These are phyloP conservation scores for Pseudogymnoascus destructans DNA, from an alignment of 2,329 filamentous ascomycete genomes.

Conservation along the genomic window DNA sequence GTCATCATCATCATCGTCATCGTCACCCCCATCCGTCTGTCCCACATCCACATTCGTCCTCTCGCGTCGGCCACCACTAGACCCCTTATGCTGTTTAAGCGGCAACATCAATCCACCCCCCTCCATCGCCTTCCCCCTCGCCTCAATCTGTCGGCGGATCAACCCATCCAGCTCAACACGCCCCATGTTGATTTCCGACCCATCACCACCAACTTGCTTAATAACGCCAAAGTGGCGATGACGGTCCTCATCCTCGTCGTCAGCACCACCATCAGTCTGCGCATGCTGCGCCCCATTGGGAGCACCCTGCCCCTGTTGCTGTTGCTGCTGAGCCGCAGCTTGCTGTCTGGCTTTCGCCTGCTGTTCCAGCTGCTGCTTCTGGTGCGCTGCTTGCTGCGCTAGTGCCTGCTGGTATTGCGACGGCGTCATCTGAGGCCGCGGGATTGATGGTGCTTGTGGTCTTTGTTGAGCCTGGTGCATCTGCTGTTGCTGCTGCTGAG, in stretches of 20 bases:
- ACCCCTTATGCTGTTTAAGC: slow-evolving; percentile 32
- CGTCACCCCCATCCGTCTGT: slow-evolving; percentile 42
- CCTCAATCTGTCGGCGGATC: slow-evolving; percentile 55
- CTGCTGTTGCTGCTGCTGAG: slow-evolving; percentile 19
- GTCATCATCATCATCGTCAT: slow-evolving; percentile 47
- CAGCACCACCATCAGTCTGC: slow-evolving; percentile 65
- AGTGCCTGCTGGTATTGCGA: slow-evolving; percentile 20
- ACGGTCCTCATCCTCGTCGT: slow-evolving; percentile 37
- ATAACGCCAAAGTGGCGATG: slow-evolving; percentile 36
- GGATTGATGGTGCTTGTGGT: slow-evolving; percentile 17
- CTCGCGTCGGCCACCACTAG: slow-evolving; percentile 16
- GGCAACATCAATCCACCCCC: slow-evolving; percentile 66
- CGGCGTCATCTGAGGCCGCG: slow-evolving; percentile 10
- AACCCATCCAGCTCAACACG: slow-evolving; percentile 53
- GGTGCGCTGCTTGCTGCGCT: slow-evolving; percentile 25
- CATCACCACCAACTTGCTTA: slow-evolving; percentile 40
- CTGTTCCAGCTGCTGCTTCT: slow-evolving; percentile 23
- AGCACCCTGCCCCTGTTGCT: slow-evolving; percentile 23
- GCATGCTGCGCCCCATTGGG: slow-evolving; percentile 35
- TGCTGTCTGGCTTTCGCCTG: slow-evolving; percentile 12
- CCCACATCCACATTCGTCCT: background rate
- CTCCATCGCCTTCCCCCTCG: slow-evolving; percentile 55
- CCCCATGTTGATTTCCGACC: slow-evolving; percentile 42
- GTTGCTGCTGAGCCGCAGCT: slow-evolving; percentile 23
- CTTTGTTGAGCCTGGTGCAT: slow-evolving; percentile 15